Evolutionary conservation across 139 green algal species (phyloP).

Genomic region (Closterium sp.): DNA sequence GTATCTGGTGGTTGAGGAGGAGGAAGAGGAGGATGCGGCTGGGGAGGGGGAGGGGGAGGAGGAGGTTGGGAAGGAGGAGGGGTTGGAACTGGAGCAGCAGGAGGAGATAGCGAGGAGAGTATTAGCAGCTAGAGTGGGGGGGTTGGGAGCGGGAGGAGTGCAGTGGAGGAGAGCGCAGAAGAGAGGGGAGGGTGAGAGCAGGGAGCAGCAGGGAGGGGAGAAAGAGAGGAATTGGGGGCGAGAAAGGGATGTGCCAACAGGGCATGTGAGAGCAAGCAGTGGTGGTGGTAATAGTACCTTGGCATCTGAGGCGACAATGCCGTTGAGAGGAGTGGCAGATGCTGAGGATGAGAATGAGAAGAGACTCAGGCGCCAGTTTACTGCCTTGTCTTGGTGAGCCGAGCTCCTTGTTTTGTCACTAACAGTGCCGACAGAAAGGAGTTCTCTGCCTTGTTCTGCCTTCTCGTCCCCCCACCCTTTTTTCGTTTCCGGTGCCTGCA

Average conservation of each 20-base stretch:
- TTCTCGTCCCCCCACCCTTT: too few species aligned
- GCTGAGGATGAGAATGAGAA: not conserved
- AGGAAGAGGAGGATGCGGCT: not conserved
- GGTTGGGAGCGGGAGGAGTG: not conserved
- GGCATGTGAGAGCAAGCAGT: not conserved
- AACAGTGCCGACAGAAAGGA: too few species aligned
- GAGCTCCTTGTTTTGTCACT: too few species aligned
- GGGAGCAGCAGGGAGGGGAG: not conserved
- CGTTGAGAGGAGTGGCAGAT: not conserved
- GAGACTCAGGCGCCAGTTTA: not conserved
- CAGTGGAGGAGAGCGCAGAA: not conserved
- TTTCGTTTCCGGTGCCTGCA: too few species aligned
- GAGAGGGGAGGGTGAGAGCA: not conserved
- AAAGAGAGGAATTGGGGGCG: not conserved
- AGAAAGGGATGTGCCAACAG: not conserved
- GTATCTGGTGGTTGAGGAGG: not conserved
- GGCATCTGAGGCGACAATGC: too few species aligned
- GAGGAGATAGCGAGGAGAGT: not conserved
- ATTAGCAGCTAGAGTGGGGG: not conserved
- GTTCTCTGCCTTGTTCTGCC: too few species aligned
- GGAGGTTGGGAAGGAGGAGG: too few species aligned
- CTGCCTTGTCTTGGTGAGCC: not conserved
- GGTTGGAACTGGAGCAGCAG: not conserved
- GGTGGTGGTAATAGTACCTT: too few species aligned
- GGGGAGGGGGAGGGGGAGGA: not conserved